Percentiles rank a stretch among this genome's conserved stretches.
Evolutionary conservation across 768 basidiomycete species (phyloP).

Genomic region (Phlebiopsis flavidoalba): DNA sequence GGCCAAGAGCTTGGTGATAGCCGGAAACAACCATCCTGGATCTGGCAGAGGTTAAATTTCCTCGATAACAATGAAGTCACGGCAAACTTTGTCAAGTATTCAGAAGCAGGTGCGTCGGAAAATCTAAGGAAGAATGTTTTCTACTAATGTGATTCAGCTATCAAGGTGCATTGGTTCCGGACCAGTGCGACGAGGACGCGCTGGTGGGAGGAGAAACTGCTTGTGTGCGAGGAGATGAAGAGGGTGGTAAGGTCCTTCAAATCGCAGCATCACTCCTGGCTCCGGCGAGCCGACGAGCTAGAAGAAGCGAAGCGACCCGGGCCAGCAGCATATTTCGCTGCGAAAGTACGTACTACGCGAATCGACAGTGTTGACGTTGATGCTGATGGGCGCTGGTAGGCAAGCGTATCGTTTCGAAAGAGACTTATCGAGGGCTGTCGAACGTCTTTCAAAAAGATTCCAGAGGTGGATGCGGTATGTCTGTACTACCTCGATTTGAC

Average conservation of each 20-base stretch:
- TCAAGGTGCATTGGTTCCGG: constrained; percentile 5
- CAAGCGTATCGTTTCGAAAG: too few relatives aligned
- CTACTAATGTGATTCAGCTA: neutral
- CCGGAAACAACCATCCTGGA: constrained; percentile 6
- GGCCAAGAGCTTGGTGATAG: constrained; percentile 1
- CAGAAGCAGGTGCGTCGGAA: neutral
- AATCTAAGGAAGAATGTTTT: neutral
- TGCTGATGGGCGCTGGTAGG: too few relatives aligned
- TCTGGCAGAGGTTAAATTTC: constrained; percentile 5
- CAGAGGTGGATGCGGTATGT: too few relatives aligned
- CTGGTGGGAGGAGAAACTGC: neutral
- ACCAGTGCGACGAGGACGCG: neutral
- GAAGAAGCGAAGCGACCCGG: neutral
- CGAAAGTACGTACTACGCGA: neutral
- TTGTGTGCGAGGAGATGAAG: neutral
- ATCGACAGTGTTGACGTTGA: too few relatives aligned
- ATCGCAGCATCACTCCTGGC: neutral
- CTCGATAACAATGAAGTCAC: neutral
- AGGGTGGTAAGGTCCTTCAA: neutral
- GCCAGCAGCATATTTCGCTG: neutral
- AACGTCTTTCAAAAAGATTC: too few relatives aligned
- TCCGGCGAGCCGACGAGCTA: too few relatives aligned
- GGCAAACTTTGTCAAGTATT: neutral
- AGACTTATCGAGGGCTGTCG: too few relatives aligned
- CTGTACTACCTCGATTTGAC: too few relatives aligned